phyloP scores from a whole-genome alignment of 768 basidiomycete genomes.

The Lactifluus echinatus region DNA sequence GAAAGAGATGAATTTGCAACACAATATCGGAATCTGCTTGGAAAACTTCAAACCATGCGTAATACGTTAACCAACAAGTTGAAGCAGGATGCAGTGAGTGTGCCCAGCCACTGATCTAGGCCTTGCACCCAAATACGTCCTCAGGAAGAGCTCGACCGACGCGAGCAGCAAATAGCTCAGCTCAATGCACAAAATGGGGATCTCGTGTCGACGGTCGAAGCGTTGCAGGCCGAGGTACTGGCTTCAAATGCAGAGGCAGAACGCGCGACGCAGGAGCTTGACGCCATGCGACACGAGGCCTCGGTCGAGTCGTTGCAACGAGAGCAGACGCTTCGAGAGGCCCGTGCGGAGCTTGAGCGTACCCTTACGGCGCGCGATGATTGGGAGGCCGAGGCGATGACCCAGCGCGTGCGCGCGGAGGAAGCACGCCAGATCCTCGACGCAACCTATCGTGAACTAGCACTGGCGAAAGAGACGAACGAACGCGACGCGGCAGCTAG shows the following conservation, averaged over 20 bases:
- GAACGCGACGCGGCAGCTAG: slow-evolving; percentile 49
- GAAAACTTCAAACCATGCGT: slow-evolving; percentile 88
- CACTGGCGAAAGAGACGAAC: slow-evolving; percentile 52
- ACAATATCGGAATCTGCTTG: slow-evolving; percentile 80
- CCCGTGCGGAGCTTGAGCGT: slow-evolving; percentile 80
- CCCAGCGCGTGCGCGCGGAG: slow-evolving; percentile 66
- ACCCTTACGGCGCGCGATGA: slow-evolving; percentile 76
- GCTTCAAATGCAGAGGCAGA: slow-evolving; percentile 69
- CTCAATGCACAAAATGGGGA: slow-evolving; percentile 74
- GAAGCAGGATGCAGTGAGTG: slow-evolving; percentile 88
- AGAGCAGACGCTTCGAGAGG: slow-evolving; percentile 76
- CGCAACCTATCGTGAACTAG: slow-evolving; percentile 52
- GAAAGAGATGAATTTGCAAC: slow-evolving; percentile 84
- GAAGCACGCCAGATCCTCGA: slow-evolving; percentile 54
- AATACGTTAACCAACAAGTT: slow-evolving; percentile 90
- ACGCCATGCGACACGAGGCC: slow-evolving; percentile 58
- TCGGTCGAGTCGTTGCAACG: slow-evolving; percentile 60
- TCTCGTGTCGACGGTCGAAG: slow-evolving; percentile 58
- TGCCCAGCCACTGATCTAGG: not conserved
- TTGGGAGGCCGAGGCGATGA: slow-evolving; percentile 51
- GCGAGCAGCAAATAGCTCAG: slow-evolving; percentile 75
- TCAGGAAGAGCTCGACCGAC: slow-evolving; percentile 96
- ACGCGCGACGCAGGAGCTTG: slow-evolving; percentile 60
- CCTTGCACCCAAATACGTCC: slow-evolving; percentile 13
- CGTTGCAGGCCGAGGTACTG: slow-evolving; percentile 73